These are phyloP conservation scores for Jackrogersella multiformis DNA, from an alignment of 495 filamentous ascomycete species.

Conservation along the genomic window DNA sequence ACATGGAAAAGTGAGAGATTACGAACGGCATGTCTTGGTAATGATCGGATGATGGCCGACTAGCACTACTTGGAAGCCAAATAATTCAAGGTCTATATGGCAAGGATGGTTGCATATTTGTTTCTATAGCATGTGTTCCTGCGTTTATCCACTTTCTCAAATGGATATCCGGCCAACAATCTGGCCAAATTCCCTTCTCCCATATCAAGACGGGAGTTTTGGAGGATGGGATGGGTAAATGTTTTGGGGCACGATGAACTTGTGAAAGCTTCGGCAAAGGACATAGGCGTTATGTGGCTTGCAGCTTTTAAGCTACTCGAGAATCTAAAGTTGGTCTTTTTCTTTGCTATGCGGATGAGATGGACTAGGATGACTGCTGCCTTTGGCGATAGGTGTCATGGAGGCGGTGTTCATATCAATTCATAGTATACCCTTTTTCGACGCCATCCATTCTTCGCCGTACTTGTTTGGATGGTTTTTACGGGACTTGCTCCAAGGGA, in stretches of 20 bases:
- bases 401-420: conserved; percentile 17
- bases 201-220: not conserved
- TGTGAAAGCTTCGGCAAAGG: not conserved
- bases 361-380: not conserved
- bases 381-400: conserved; percentile 2
- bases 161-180: conserved; percentile 29
- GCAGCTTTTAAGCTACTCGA: not conserved
- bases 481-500: no score
- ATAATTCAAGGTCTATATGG: not conserved
- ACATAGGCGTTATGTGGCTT: not conserved
- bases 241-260: not conserved
- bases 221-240: conserved; percentile 3
- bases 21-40: conserved; percentile 13
- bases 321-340: not conserved
- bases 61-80: not conserved
- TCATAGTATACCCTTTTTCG: conserved; percentile 19
- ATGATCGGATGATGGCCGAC: conserved; percentile 7
- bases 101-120: conserved; percentile 18
- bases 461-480: not conserved
- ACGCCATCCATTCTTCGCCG: not conserved
- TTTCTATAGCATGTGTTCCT: conserved; percentile 2
- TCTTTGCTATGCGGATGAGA: conserved; percentile 2
- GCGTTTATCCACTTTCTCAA: conserved; percentile 18
- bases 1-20: conserved; percentile 69
- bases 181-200: conserved; percentile 13